A percentile compares a stretch with the other conserved stretches of the same genome.
These are phyloP conservation scores for Globisporangium ultimum DNA, from an alignment of 352 stramenopile species.

Conservation along the genomic window DNA sequence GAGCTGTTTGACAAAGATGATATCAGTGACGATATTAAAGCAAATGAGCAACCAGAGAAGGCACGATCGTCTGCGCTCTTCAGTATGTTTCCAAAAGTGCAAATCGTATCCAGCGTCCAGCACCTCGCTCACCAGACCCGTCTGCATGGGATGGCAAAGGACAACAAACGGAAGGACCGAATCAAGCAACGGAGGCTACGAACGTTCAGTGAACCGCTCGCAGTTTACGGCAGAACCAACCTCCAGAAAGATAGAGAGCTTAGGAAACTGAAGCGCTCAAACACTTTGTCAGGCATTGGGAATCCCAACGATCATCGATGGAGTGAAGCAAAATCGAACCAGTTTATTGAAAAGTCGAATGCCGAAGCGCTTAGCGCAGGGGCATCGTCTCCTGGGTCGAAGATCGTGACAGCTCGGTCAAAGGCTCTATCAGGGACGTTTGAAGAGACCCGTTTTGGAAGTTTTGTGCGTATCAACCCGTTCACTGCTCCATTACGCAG, in stretches of 20 bases:
- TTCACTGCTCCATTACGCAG: constrained; percentile 24
- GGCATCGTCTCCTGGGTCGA: constrained; percentile 26
- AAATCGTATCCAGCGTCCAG: constrained; percentile 78
- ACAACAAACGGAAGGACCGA: constrained; percentile 31
- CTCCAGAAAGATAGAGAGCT: constrained; percentile 24
- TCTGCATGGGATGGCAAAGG: constrained; percentile 43
- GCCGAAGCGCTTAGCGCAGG: constrained; percentile 41
- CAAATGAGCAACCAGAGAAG: constrained; percentile 57
- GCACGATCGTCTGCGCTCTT: constrained; percentile 53
- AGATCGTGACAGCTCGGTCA: constrained; percentile 25
- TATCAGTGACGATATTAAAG: constrained; percentile 62
- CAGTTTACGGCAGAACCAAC: constrained; percentile 32
- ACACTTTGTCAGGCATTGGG: constrained; percentile 56
- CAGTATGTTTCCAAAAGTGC: constrained; percentile 83
- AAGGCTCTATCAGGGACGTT: constrained; percentile 65
- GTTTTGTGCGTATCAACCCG: constrained; percentile 32
- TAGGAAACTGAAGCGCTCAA: constrained; percentile 62
- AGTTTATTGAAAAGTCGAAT: constrained; percentile 63
- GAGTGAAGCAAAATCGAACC: constrained; percentile 72
- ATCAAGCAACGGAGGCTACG: constrained; percentile 30
- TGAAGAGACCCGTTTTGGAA: constrained; percentile 58
- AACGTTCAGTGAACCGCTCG: constrained; percentile 59
- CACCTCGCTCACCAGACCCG: constrained; percentile 71
- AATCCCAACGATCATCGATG: constrained; percentile 73
- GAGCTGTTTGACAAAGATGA: constrained; percentile 81